These are phyloP conservation scores for Rutstroemia sp. DNA, from an alignment of 2,329 filamentous ascomycete genomes.

Conservation along the genomic window DNA sequence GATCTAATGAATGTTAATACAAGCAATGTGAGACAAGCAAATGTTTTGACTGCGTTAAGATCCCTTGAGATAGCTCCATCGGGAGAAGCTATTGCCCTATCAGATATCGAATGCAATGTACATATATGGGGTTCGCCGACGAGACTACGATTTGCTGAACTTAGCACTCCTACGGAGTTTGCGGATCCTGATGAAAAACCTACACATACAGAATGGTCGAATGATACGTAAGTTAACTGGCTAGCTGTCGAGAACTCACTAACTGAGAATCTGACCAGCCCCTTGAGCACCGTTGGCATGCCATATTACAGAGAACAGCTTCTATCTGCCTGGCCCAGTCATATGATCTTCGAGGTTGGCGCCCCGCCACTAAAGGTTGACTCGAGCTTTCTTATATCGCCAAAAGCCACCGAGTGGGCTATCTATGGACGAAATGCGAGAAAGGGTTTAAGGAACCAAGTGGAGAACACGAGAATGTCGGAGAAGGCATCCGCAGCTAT, in stretches of 20 bases:
- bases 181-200: conserved; percentile 48
- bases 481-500: conserved; percentile 54
- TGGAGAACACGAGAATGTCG: conserved; percentile 64
- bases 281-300: conserved; percentile 80
- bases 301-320: conserved; percentile 87
- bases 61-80: conserved; percentile 64
- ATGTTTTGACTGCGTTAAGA: conserved; percentile 52
- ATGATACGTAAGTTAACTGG: conserved; percentile 52
- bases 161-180: conserved; percentile 60
- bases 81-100: conserved; percentile 61
- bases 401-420: conserved; percentile 68
- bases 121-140: conserved; percentile 65
- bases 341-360: conserved; percentile 77
- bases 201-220: conserved; percentile 50
- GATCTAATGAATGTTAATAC: conserved; percentile 76
- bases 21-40: conserved; percentile 60
- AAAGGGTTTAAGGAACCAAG: conserved; percentile 68
- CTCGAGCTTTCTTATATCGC: conserved; percentile 55
- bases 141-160: conserved; percentile 64
- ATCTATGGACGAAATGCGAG: conserved; percentile 72
- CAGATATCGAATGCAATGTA: conserved; percentile 57
- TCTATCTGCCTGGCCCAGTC: conserved; percentile 82
- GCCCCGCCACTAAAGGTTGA: conserved; percentile 74
- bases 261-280: conserved; percentile 37
- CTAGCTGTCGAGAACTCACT: background rate